These are phyloP conservation scores for Zizania latifolia DNA, from an alignment of 176 grass and related monocot species.

Conservation along the genomic window DNA sequence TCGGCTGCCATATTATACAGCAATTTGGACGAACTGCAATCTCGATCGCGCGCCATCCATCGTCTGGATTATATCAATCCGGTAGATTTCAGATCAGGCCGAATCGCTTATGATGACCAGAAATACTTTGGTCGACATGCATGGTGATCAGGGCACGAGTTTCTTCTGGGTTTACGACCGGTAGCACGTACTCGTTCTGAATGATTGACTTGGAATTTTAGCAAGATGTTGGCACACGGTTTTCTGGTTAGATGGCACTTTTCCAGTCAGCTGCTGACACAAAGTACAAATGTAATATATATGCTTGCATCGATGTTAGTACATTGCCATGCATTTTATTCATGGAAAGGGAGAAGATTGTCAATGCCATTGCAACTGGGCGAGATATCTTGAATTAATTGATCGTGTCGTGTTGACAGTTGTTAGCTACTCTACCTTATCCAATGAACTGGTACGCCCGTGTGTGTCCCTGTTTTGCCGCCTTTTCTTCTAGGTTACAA, in stretches of 20 bases:
- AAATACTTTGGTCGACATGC: not conserved
- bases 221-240: not conserved
- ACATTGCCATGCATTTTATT: not conserved
- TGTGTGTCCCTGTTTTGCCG: not conserved
- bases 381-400: slow-evolving; percentile 19
- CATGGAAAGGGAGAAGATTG: not conserved
- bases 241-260: not conserved
- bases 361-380: not conserved
- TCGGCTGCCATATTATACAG: not conserved
- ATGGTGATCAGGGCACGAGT: not conserved
- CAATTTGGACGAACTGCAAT: not conserved
- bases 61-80: not conserved
- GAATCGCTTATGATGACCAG: slow-evolving; percentile 6
- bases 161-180: not conserved
- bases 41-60: too few species aligned
- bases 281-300: not conserved
- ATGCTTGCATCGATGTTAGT: not conserved
- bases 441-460: not conserved
- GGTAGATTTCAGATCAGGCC: slow-evolving; percentile 22
- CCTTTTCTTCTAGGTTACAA: not conserved
- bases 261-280: not conserved
- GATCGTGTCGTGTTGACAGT: slow-evolving; percentile 21
- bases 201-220: not conserved
- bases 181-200: not conserved
- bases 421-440: not conserved